phyloP scores from a whole-genome alignment of 345 rosid species.

The Moricandia moricandioides region DNA sequence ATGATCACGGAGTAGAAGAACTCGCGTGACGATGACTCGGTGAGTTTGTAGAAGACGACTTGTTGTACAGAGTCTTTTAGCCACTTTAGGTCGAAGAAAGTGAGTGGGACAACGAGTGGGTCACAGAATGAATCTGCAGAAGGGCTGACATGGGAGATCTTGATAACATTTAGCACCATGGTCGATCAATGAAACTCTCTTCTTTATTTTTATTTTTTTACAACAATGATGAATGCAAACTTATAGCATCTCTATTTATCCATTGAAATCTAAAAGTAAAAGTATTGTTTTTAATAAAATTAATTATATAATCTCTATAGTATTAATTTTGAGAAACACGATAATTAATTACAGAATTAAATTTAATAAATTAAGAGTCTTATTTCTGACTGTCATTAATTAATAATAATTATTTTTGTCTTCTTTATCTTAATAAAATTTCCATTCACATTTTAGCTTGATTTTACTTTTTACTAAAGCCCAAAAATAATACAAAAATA shows the following conservation, averaged over 20 bases:
- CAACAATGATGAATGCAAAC: not conserved
- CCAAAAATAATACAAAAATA: too few species aligned
- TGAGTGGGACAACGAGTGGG: slow-evolving; percentile 1
- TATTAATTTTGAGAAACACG: too few species aligned
- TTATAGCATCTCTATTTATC: not conserved
- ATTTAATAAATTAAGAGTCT: too few species aligned
- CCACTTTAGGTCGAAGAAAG: not conserved
- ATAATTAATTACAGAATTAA: too few species aligned
- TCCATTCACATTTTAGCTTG: too few species aligned
- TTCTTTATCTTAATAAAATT: too few species aligned
- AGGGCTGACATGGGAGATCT: not conserved
- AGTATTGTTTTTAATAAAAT: not conserved
- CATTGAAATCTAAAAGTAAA: not conserved
- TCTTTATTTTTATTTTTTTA: not conserved
- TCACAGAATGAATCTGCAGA: not conserved
- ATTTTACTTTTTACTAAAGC: too few species aligned
- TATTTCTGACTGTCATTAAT: too few species aligned
- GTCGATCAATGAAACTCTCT: not conserved
- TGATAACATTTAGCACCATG: not conserved
- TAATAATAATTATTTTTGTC: too few species aligned
- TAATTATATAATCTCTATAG: not conserved
- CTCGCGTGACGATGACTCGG: not conserved
- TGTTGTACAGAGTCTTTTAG: not conserved
- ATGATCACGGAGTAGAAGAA: not conserved
- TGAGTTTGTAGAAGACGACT: not conserved